Base-by-base conservation (phyloP, 1,284 basidiomycete species). In the Athelia sp. region DNA sequence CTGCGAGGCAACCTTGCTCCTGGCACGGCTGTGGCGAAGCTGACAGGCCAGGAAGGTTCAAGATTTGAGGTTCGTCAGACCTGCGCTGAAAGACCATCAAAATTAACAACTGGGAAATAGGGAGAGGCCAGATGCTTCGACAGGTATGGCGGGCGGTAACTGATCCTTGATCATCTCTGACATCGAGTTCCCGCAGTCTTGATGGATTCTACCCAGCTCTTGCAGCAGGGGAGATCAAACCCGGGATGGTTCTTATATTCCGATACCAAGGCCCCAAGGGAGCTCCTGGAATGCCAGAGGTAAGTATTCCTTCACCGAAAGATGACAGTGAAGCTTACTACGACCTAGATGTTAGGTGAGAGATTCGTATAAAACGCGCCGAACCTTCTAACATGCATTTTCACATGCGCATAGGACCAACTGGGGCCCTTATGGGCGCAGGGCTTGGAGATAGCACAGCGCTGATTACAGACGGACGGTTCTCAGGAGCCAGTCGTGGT, bases 221-320 rank as follows among this genome's bases (percentile, higher is more conserved):
- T 38, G 86, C 87, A 63, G 78, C 72, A 6, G 92, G 92, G 13
- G 82, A 89, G 55, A 90, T 99, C 66, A 93, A 85, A 61, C 73
- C 85, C 26, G 93, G 93, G 0, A 90, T 79, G 55, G 85, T 96
- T 26, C 78, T 97, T 52, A 87, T 98, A 44, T 86, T 98, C 71
- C 79, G 95, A 54, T 98, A 98, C 68, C 90, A 96, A 66, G 95
- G 95, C 19, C 95, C 95, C 3, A 96, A 94, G 69, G 94, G 95
- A 50, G 95, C 87, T 24, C 95, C 94, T 18, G 94, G 95, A 45
- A 98, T 98, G 96, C 96, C 96, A 15, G 96, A 98, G 69, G 79
- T 80, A 47, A 45, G 63, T 54, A 40, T 71, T 47, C 23, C 24
- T 22, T 19, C 26, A 8, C 36, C 15, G n/a, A 40, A n/a, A 6